phyloP scores from a whole-genome alignment of 192 early-diverging fungal species.

The Coemansia sp. region DNA sequence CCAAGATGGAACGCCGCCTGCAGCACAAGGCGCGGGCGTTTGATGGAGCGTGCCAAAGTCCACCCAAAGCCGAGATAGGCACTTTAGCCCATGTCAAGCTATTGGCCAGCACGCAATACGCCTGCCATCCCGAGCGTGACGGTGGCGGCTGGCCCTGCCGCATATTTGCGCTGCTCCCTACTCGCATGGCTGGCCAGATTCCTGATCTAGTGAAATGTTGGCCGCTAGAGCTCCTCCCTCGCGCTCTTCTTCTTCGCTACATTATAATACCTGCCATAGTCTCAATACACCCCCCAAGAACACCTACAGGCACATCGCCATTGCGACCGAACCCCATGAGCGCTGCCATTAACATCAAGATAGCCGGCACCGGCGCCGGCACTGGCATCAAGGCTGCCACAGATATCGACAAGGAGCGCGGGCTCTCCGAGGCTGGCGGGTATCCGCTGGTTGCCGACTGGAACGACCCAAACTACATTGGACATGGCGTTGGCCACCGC shows the following conservation, averaged over 20 bases:
- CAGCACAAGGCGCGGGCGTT: background rate
- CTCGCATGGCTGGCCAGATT: background rate
- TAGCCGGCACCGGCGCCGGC: conserved; percentile 41
- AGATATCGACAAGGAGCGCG: conserved; percentile 39
- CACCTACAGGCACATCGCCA: too few relatives aligned
- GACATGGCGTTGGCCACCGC: conserved; percentile 45
- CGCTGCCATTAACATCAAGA: conserved; percentile 12
- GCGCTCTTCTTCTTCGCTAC: too few relatives aligned
- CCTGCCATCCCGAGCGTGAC: too few relatives aligned
- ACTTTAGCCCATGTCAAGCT: too few relatives aligned
- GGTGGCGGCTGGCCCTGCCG: too few relatives aligned
- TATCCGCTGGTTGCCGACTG: conserved; percentile 40
- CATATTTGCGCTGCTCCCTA: background rate
- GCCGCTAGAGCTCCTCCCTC: too few relatives aligned
- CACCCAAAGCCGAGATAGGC: background rate
- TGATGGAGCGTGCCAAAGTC: too few relatives aligned
- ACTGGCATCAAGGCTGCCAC: conserved; percentile 39
- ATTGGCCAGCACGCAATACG: too few relatives aligned
- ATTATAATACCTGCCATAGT: too few relatives aligned
- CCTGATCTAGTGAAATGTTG: too few relatives aligned
- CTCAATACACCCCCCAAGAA: too few relatives aligned
- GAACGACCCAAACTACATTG: conserved; percentile 42
- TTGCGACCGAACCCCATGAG: too few relatives aligned
- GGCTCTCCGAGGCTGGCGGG: conserved; percentile 34
- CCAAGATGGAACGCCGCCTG: background rate